phyloP scores from a whole-genome alignment of 495 filamentous ascomycete species.

The Trichoderma orchidacearum region DNA sequence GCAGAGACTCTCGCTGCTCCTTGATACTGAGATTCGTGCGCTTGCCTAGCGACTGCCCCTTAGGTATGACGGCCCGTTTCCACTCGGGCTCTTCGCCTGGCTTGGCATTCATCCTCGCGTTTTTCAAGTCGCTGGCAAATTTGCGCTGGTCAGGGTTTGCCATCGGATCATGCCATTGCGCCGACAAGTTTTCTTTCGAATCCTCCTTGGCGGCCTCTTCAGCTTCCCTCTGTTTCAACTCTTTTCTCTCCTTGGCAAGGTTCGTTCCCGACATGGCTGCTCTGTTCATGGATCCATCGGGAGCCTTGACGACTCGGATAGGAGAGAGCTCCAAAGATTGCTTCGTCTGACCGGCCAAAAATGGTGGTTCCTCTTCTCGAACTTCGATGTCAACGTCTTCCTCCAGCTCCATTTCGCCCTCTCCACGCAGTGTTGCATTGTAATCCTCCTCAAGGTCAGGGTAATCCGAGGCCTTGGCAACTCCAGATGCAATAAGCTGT shows the following conservation, averaged over 20 bases:
- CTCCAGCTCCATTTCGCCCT: conserved; percentile 84
- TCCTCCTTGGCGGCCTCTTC: conserved; percentile 74
- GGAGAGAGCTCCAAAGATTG: conserved; percentile 89
- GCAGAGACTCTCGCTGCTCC: conserved; percentile 81
- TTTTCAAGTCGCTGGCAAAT: conserved; percentile 75
- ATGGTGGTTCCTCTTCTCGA: conserved; percentile 89
- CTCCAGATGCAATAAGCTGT: conserved; percentile 89
- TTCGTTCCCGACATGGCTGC: conserved; percentile 86
- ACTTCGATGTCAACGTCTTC: conserved; percentile 97
- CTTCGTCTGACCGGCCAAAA: conserved; percentile 91
- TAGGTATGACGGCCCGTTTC: conserved; percentile 74
- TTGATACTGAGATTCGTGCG: conserved; percentile 89
- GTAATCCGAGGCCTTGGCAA: conserved; percentile 79
- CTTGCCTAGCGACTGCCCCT: conserved; percentile 72
- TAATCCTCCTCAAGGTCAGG: conserved; percentile 94
- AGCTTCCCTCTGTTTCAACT: conserved; percentile 75
- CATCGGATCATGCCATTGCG: conserved; percentile 97
- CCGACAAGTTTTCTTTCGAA: conserved; percentile 46
- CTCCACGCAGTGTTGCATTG: conserved; percentile 70
- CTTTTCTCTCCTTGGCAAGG: conserved; percentile 82
- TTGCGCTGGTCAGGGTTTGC: conserved; percentile 65
- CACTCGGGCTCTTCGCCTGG: conserved; percentile 74
- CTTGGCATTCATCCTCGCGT: conserved; percentile 28
- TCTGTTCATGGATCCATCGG: conserved; percentile 88
- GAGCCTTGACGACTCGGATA: conserved; percentile 92